Evolutionary conservation across 441 rosid genomes (phyloP).

Genomic region (Gossypium laxum): DNA sequence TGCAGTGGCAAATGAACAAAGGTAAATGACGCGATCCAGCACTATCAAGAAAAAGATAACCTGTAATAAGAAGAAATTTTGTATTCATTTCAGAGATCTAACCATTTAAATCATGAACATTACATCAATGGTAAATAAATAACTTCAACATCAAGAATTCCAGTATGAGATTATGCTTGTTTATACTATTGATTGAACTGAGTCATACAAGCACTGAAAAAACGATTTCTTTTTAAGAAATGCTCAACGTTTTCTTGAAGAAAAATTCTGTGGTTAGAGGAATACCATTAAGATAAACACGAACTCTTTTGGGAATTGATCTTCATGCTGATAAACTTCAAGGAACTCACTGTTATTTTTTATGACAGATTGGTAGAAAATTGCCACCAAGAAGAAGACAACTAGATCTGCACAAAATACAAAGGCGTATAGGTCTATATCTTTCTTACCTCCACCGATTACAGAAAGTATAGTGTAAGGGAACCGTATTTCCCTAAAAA

Average conservation of each 20-base stretch:
- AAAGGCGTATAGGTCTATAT: conserved; percentile 63
- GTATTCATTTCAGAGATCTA: conserved; percentile 20
- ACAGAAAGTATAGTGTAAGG: conserved; percentile 48
- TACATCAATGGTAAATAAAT: not conserved
- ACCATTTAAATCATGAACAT: not conserved
- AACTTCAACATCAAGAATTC: not conserved
- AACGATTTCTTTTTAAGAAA: not conserved
- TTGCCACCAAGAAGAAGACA: conserved; percentile 59
- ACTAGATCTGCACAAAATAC: conserved; percentile 59
- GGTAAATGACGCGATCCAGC: conserved; percentile 63
- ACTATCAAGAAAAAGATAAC: conserved; percentile 61
- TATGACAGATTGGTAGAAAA: conserved; percentile 57
- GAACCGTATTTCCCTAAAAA: conserved; percentile 36
- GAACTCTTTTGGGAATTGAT: conserved; percentile 63
- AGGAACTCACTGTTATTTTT: conserved; percentile 61
- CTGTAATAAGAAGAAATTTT: conserved; percentile 33
- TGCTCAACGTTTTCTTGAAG: not conserved
- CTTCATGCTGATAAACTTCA: conserved; percentile 67
- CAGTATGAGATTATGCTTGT: not conserved
- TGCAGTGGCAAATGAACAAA: conserved; percentile 54
- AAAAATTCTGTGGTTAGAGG: not conserved
- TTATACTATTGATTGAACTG: not conserved
- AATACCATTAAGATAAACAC: conserved; percentile 55
- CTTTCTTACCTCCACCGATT: conserved; percentile 63
- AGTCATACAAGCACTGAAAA: not conserved